Evolutionary conservation across 2,329 filamentous ascomycete species (phyloP), one percentile per base, ranked within the genome.

Genomic region (Escovopsis weberi): DNA sequence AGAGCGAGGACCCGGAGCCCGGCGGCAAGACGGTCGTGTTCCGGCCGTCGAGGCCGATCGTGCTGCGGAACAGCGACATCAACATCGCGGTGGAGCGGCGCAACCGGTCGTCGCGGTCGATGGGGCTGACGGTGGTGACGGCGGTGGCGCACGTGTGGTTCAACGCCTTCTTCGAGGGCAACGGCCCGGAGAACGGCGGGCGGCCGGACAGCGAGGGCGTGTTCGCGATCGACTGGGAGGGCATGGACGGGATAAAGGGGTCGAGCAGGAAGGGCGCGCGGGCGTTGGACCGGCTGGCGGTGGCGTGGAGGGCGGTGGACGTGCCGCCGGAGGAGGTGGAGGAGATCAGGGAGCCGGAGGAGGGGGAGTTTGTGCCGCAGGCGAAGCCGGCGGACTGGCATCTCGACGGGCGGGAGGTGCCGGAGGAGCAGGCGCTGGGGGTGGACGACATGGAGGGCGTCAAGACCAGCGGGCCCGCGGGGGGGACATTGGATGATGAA

Each of bases 131-230:
- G 0, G 85, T 96, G 79, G 86, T 95, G 4, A 94, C 89, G 0
- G 80, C 88, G 0, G 80, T 96, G 9, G 88, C 88, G 0, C 89
- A 96, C 55, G 85, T 94, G 12, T 98, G 91, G 91, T 94, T 95
- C 68, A 98, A 98, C 55, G 70, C 80, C 2, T 96, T 80, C 61
- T 96, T 96, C 53, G 91, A 96, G 63, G 87, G 88, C 37, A 67
- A 75, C 18, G 82, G 83, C 0, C 79, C 82, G 0, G 82, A 87
- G 54, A 69, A 78, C 36, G 60, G 66, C 26, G 85, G 83, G 23
- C 64, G 68, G 12, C 69, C 85, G 0, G 72, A 82, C 39, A 72
- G 80, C 37, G 83, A 73, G 9, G 89, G 74, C 10, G 65, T 77
- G 3, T 78, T 78, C 40, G 61, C 65, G 45, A 71, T 78, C 26